Evolutionary conservation across 192 early-diverging fungal species (phyloP), one percentile per base, ranked within the genome.

Genomic region (Coemansia sp.): DNA sequence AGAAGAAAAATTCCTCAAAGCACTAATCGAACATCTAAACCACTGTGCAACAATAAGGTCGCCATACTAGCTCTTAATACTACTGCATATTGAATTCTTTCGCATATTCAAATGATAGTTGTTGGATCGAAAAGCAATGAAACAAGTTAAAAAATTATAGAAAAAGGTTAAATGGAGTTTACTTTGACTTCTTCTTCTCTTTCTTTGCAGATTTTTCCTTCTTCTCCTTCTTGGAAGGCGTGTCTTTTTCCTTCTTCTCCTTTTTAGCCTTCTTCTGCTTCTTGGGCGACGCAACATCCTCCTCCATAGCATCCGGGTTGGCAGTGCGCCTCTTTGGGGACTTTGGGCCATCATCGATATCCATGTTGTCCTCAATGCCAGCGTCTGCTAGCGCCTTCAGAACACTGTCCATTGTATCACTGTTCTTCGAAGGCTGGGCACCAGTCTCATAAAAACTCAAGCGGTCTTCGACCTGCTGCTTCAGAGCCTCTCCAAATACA

Each of bases 381-480:
- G 86, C 89, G 38, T 84, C 85, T 25, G 86, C 88, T 56, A 90
- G 77, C 32, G 71, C 82, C 63, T 85, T 83, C 18, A 87, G 84
- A 30, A 89, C 90, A 71, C 88, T 87, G 84, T 93, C 87, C 95
- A 98, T 97, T 22, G 93, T 92, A 58, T 96, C 95, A 56, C 89
- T 81, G 83, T 96, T 98, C 88, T 93, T 94, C 26, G 88, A 81
- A 16, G 95, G 94, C 66, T 74, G 71, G 1, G 88, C 85, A 52
- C 94, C 94, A 38, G 88, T 85, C 78, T 99, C 96, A 76, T 94
- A 98, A 81, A 99, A 98, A 59, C 83, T 82, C 28, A 99, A 74
- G 55, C 97, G 90, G 76, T 95, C 94, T 82, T 99, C 97, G 12
- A 99, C 94, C 84, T 99, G 96, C 56, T 89, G 83, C 72, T 90